Percentiles rank a stretch among this genome's conserved stretches.
Conservation (phyloP, 306 rosid species). For the Castanopsis chinensis region DNA sequence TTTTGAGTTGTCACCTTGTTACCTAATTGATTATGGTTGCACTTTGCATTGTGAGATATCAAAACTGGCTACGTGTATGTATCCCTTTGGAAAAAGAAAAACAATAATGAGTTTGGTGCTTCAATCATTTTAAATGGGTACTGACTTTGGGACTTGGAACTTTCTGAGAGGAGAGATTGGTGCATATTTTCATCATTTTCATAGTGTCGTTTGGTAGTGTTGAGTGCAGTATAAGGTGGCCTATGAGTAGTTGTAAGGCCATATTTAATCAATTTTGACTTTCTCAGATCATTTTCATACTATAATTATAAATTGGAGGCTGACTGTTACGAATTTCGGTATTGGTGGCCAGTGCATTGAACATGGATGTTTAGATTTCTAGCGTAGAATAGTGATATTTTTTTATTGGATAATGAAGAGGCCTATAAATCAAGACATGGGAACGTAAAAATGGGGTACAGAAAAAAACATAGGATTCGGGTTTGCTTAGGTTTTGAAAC, state of each 20-base stretch:
- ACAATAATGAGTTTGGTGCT: slow-evolving; percentile 11
- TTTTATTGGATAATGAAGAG: too few species aligned
- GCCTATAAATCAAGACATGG: not conserved
- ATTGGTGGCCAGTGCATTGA: not conserved
- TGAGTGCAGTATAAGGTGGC: slow-evolving; percentile 60
- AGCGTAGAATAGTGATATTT: too few species aligned
- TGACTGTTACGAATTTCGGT: not conserved
- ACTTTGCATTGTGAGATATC: slow-evolving; percentile 13
- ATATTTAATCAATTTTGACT: slow-evolving; percentile 35
- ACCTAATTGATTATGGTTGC: slow-evolving; percentile 10
- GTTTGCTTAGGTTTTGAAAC: too few species aligned
- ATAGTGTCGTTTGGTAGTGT: slow-evolving; percentile 39
- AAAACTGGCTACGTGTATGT: slow-evolving; percentile 5
- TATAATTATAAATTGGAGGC: not conserved
- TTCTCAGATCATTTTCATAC: not conserved
- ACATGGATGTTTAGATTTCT: not conserved
- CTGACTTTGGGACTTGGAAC: slow-evolving; percentile 28
- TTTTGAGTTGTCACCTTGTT: slow-evolving; percentile 41
- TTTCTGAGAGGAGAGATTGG: slow-evolving; percentile 10
- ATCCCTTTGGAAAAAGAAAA: not conserved
- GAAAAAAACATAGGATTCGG: too few species aligned
- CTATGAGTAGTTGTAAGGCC: slow-evolving; percentile 40
- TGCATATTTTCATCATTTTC: not conserved
- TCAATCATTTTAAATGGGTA: slow-evolving; percentile 35
- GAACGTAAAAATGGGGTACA: not conserved